Percentiles rank a stretch among this genome's conserved stretches.
Conservation (phyloP, 352 stramenopile genomes). For the Globisporangium solare region DNA sequence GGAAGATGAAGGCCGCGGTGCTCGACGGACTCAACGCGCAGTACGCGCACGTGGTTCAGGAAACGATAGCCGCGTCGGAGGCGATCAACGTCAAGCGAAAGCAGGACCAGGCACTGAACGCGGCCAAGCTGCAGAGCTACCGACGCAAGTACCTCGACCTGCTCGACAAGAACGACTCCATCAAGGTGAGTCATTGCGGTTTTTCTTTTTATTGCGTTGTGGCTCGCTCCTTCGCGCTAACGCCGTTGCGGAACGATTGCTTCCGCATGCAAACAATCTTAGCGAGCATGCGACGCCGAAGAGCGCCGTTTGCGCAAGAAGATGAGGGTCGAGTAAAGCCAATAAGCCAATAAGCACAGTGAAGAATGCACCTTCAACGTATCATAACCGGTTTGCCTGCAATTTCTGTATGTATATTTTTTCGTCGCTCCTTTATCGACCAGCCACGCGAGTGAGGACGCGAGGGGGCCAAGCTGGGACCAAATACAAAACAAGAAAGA, state of each 20-base stretch:
- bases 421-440: background rate
- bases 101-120: constrained; percentile 66
- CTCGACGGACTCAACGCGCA: constrained; percentile 62
- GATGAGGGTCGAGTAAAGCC: constrained; percentile 13
- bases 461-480: background rate
- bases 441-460: no score
- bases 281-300: constrained; percentile 26
- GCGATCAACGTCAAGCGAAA: constrained; percentile 59
- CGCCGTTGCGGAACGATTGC: background rate
- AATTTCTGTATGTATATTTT: background rate
- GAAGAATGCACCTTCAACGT: background rate
- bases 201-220: background rate
- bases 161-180: constrained; percentile 58
- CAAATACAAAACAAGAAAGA: background rate
- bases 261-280: background rate
- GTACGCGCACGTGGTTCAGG: constrained; percentile 35
- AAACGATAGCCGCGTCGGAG: constrained; percentile 34
- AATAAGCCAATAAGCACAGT: background rate
- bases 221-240: background rate
- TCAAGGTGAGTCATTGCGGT: constrained; percentile 30
- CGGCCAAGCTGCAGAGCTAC: constrained; percentile 51
- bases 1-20: constrained; percentile 55
- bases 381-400: background rate
- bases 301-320: constrained; percentile 19
- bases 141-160: constrained; percentile 53